These are phyloP conservation scores for Hypomyces rosellus DNA, from an alignment of 2,329 filamentous ascomycete species.

Conservation along the genomic window DNA sequence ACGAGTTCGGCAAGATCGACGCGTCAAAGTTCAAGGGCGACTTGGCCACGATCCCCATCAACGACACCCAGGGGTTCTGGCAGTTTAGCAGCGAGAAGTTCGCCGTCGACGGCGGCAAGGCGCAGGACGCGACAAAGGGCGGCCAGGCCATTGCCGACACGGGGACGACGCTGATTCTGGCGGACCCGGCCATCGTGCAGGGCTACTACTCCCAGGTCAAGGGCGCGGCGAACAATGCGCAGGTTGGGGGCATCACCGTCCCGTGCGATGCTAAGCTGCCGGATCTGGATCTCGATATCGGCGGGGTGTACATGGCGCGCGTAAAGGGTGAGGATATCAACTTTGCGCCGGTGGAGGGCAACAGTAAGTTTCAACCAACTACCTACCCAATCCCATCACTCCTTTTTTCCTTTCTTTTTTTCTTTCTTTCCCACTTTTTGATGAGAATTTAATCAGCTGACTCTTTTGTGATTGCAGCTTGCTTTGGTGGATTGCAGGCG, in stretches of 20 bases:
- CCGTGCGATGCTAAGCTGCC: conserved; percentile 41
- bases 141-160: conserved; percentile 49
- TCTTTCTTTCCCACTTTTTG: neutral
- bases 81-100: conserved; percentile 44
- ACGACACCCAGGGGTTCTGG: conserved; percentile 63
- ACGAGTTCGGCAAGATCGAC: conserved; percentile 67
- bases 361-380: no score
- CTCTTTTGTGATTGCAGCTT: conserved; percentile 32
- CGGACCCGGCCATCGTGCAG: conserved; percentile 45
- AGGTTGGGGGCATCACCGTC: conserved; percentile 40
- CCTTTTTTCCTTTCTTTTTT: neutral
- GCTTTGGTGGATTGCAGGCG: conserved; percentile 63
- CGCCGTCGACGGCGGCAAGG: conserved; percentile 39
- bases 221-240: conserved; percentile 33
- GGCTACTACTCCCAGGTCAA: conserved; percentile 43
- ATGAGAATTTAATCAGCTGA: no score
- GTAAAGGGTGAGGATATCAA: conserved; percentile 48
- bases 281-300: conserved; percentile 49
- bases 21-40: conserved; percentile 52
- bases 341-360: conserved; percentile 44
- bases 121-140: conserved; percentile 29
- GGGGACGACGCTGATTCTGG: conserved; percentile 58
- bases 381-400: no score
- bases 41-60: conserved; percentile 54
- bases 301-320: conserved; percentile 49